Conservation (phyloP, 1,139 yeast species). For the Diutina ranongensis region DNA sequence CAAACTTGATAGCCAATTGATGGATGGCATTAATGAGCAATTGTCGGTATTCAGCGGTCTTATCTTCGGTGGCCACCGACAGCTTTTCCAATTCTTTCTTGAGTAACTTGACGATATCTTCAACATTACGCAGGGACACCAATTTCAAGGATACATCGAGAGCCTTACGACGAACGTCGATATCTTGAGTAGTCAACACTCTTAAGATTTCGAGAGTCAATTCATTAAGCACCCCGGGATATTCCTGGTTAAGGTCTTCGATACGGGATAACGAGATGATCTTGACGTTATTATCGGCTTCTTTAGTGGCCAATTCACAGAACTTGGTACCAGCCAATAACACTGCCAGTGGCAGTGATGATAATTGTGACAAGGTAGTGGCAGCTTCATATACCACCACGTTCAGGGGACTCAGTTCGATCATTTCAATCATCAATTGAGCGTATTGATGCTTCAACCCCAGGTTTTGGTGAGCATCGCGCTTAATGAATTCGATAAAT, state of each 20-base stretch:
- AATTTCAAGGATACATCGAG: constrained; percentile 71
- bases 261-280: constrained; percentile 84
- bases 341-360: constrained; percentile 57
- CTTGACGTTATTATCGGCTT: constrained; percentile 88
- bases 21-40: constrained; percentile 81
- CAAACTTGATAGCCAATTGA: constrained; percentile 77
- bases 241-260: constrained; percentile 56
- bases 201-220: constrained; percentile 79
- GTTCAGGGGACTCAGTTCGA: constrained; percentile 60
- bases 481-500: constrained; percentile 83
- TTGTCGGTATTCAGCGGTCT: constrained; percentile 79
- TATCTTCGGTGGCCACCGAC: constrained; percentile 54
- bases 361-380: constrained; percentile 63
- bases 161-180: constrained; percentile 85
- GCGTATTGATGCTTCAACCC: constrained; percentile 62
- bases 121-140: constrained; percentile 82
- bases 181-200: constrained; percentile 75
- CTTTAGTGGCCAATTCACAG: constrained; percentile 81
- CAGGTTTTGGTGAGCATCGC: constrained; percentile 57
- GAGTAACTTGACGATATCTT: constrained; percentile 82
- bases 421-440: constrained; percentile 57
- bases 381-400: constrained; percentile 85
- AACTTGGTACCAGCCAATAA: constrained; percentile 73
- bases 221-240: constrained; percentile 82
- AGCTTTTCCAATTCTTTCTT: constrained; percentile 85